These are phyloP conservation scores for Podospora comata DNA, from an alignment of 495 filamentous ascomycete genomes.

Conservation along the genomic window DNA sequence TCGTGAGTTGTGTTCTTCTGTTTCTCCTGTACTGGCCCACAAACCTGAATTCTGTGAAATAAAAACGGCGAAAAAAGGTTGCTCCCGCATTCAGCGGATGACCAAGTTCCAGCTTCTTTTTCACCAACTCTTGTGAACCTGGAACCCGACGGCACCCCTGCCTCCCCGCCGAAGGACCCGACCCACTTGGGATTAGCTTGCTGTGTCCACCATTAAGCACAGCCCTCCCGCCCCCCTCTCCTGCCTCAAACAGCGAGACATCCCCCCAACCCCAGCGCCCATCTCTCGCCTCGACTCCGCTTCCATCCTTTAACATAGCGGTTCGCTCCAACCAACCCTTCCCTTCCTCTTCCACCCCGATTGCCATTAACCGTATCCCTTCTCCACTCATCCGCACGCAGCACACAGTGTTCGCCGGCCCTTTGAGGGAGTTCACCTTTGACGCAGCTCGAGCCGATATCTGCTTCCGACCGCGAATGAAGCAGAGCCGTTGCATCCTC, in stretches of 20 bases:
- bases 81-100: neutral
- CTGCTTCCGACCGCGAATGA: neutral
- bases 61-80: neutral
- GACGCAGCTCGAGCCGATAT: conserved; percentile 1
- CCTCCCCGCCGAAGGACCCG: conserved; percentile 1
- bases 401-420: conserved; percentile 8
- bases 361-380: conserved; percentile 16
- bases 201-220: neutral
- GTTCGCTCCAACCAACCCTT: conserved; percentile 3
- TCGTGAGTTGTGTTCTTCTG: too few relatives aligned
- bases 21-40: neutral
- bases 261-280: neutral
- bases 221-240: conserved; percentile 6
- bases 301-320: conserved; percentile 11
- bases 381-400: neutral
- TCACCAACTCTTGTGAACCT: conserved; percentile 2
- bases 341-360: conserved; percentile 16
- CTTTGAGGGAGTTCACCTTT: conserved; percentile 20
- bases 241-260: conserved; percentile 7
- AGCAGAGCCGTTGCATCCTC: neutral
- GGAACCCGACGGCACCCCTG: neutral
- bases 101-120: conserved; percentile 4
- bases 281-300: conserved; percentile 19
- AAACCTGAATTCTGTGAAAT: neutral
- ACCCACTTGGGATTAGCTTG: conserved; percentile 5